Evolutionary conservation across 306 rosid species (phyloP).

Genomic region (Abrus precatorius): DNA sequence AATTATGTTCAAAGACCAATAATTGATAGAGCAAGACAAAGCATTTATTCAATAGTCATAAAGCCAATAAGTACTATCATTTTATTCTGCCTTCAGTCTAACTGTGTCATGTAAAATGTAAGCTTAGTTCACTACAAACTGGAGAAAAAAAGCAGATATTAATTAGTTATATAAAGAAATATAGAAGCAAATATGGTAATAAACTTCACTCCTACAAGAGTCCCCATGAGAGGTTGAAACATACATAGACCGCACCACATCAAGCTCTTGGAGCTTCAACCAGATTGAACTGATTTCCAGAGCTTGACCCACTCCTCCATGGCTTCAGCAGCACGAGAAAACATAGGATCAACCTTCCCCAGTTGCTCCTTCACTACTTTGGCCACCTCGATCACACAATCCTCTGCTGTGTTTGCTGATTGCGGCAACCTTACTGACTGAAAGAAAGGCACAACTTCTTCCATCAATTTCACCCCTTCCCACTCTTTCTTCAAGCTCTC

Average conservation of each 20-base stretch:
- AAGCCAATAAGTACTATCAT: slow-evolving; percentile 29
- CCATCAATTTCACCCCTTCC: slow-evolving; percentile 98
- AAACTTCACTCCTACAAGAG: slow-evolving; percentile 36
- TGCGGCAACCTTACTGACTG: slow-evolving; percentile 73
- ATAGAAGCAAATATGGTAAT: slow-evolving; percentile 35
- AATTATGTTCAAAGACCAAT: slow-evolving; percentile 14
- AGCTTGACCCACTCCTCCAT: slow-evolving; percentile 90
- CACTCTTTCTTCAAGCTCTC: slow-evolving; percentile 97
- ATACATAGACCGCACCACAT: slow-evolving; percentile 16
- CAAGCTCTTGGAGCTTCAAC: slow-evolving; percentile 43
- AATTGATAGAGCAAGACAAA: slow-evolving; percentile 30
- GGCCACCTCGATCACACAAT: slow-evolving; percentile 78
- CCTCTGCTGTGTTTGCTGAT: slow-evolving; percentile 78
- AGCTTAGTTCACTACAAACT: slow-evolving; percentile 29
- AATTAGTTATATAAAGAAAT: slow-evolving; percentile 40
- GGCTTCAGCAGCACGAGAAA: slow-evolving; percentile 76
- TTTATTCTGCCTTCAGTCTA: slow-evolving; percentile 47
- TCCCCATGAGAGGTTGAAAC: slow-evolving; percentile 23
- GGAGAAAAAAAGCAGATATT: slow-evolving; percentile 39
- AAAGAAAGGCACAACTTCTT: slow-evolving; percentile 95
- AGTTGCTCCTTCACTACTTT: slow-evolving; percentile 80
- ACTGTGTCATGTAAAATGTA: slow-evolving; percentile 41
- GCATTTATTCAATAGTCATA: slow-evolving; percentile 41
- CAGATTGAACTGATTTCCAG: slow-evolving; percentile 78
- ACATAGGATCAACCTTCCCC: slow-evolving; percentile 83